phyloP scores from a whole-genome alignment of 495 filamentous ascomycete genomes.

The Lasiosphaeria ovina region DNA sequence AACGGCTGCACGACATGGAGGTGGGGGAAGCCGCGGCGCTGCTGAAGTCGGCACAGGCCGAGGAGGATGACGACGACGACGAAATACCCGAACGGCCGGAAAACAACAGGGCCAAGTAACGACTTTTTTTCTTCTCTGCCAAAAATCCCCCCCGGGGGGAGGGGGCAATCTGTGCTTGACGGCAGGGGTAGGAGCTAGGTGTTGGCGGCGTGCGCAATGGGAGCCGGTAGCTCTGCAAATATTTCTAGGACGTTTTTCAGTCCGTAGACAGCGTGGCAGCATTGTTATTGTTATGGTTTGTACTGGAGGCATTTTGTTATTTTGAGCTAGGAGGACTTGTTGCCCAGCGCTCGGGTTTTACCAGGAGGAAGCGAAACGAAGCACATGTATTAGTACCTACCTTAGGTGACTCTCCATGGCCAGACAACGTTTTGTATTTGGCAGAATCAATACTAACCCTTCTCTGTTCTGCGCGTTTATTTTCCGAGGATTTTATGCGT shows the following conservation, averaged over 20 bases:
- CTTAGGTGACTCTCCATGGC: too few relatives aligned
- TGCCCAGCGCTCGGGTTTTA: too few relatives aligned
- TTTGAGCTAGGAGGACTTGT: too few relatives aligned
- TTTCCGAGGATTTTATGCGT: too few relatives aligned
- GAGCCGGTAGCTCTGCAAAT: neutral
- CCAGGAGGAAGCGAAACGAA: too few relatives aligned
- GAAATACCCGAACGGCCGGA: constrained; percentile 21
- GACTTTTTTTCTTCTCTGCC: neutral
- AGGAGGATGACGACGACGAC: constrained; percentile 35
- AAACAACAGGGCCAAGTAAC: neutral
- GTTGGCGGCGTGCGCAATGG: neutral
- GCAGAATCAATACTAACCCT: too few relatives aligned
- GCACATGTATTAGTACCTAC: too few relatives aligned
- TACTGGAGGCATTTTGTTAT: neutral
- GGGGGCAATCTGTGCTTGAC: neutral
- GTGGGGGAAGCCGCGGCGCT: constrained; percentile 51
- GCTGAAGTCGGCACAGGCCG: constrained; percentile 30
- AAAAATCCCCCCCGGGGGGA: neutral
- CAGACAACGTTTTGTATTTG: too few relatives aligned
- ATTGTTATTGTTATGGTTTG: neutral
- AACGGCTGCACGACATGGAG: constrained; percentile 56
- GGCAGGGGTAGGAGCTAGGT: neutral
- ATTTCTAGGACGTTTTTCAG: too few relatives aligned
- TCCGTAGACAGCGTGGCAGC: neutral
- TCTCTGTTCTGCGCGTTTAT: too few relatives aligned